These are phyloP conservation scores for Fusarium vanettenii DNA, from an alignment of 2,329 filamentous ascomycete species.

Conservation along the genomic window DNA sequence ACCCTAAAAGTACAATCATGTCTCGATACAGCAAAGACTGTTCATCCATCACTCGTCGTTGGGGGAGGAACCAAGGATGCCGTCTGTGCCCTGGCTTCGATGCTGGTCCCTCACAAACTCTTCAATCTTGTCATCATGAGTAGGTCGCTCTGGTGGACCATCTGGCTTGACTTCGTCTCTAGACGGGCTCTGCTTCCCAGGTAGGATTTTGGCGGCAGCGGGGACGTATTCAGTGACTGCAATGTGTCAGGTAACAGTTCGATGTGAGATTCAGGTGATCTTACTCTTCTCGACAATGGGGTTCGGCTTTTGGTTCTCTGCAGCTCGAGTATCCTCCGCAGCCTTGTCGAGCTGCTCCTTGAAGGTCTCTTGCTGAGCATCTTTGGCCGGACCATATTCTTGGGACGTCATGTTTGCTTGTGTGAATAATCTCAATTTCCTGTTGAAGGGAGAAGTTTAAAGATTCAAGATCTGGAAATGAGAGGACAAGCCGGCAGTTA, in stretches of 20 bases:
- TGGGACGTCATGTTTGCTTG: constrained; percentile 28
- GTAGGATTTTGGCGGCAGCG: constrained; percentile 55
- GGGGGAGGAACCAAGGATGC: constrained; percentile 30
- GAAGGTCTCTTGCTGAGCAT: constrained; percentile 45
- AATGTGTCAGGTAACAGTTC: constrained; percentile 11
- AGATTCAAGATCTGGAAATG: not conserved
- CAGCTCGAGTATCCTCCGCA: constrained; percentile 50
- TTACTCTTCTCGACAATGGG: constrained; percentile 58
- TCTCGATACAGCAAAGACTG: not conserved
- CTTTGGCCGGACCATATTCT: constrained; percentile 16
- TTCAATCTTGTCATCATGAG: constrained; percentile 62
- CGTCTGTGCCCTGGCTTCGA: constrained; percentile 54
- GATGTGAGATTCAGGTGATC: not conserved
- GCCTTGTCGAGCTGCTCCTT: constrained; percentile 59
- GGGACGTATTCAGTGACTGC: constrained; percentile 59
- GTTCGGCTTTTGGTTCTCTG: constrained; percentile 44
- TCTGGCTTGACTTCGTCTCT: constrained; percentile 31
- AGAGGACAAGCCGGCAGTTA: not conserved
- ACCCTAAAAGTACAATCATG: constrained; percentile 4
- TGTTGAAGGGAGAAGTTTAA: constrained; percentile 7
- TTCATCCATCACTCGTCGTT: constrained; percentile 24
- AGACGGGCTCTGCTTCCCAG: constrained; percentile 45
- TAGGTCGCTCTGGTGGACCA: constrained; percentile 57
- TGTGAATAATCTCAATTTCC: not conserved
- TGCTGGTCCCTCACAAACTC: constrained; percentile 66